Evolutionary conservation across 768 basidiomycete species (phyloP), one percentile per base, ranked within the genome.

Genomic region (Candolleomyces aberdarensis): DNA sequence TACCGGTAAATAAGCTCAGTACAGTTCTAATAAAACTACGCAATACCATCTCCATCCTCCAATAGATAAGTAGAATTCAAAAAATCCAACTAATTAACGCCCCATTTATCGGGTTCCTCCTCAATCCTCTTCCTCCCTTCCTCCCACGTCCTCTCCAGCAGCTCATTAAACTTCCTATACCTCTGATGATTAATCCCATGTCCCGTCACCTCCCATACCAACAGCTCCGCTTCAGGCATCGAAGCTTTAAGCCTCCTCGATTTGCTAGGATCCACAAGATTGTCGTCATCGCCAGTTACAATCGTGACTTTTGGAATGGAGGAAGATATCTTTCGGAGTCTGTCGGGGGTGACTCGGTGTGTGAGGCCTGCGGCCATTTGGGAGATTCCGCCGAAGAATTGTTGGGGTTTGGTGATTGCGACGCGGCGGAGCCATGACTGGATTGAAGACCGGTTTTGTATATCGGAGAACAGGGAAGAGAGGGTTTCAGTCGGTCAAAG

Each of bases 311-410:
- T 91, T 11, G 89, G 86, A 20, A 92, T 82, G 4, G 76, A 74
- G 0, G 71, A 67, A 0, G 85, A 83, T 49, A 91, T 82, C 40
- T 61, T 68, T 13, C 72, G 71, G 19, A 89, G 76, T 5, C 81
- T 78, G 0, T 76, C 76, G 0, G 80, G 71, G 5, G 75, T 67
- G 64, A 91, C 85, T 56, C 79, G 67, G 67, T 93, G 91, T 0
- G 86, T 88, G 1, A 89, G 63, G 0, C 67, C 85, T 0, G 92
- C 89, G 14, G 75, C 77, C 83, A 89, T 85, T 70, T 94, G 93
- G 11, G 88, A 91, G 15, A 94, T 59, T 29, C 82, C 73, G 0
- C 92, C 92, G 17, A 82, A 61, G 56, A 86, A 69, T 3, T 74
- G 76, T 64, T 92, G 92, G 3, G 82, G 83, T 39, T 79, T 80